phyloP scores from a whole-genome alignment of 129 eudicot genomes.

The Arctium lappa region DNA sequence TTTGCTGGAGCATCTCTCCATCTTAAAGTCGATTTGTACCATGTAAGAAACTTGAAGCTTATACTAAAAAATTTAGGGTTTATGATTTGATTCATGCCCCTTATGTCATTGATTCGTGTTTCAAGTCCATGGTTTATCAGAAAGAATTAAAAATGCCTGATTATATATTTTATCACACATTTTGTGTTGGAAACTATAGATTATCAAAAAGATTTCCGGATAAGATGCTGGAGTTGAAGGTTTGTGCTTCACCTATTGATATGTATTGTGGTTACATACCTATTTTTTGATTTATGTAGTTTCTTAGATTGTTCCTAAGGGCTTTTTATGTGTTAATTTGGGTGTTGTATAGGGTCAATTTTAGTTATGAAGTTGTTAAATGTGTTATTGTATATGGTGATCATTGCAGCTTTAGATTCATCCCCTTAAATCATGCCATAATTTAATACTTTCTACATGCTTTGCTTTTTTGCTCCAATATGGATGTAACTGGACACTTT shows the following conservation, averaged over 20 bases:
- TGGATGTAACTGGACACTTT: too few relatives aligned
- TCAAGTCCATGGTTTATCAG: too few relatives aligned
- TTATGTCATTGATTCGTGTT: too few relatives aligned
- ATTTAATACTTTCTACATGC: too few relatives aligned
- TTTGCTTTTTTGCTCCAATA: too few relatives aligned
- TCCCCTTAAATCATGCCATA: not conserved
- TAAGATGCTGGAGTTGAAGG: not conserved
- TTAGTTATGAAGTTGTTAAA: too few relatives aligned
- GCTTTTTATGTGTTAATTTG: not conserved
- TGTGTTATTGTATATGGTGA: too few relatives aligned
- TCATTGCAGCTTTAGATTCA: not conserved
- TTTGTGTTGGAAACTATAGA: slow-evolving; percentile 45
- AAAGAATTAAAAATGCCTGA: slow-evolving; percentile 28
- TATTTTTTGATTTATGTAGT: not conserved
- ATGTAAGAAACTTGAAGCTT: too few relatives aligned
- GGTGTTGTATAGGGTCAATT: not conserved
- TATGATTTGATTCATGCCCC: too few relatives aligned
- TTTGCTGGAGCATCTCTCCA: too few relatives aligned
- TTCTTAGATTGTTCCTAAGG: not conserved
- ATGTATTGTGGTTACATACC: not conserved
- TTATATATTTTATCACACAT: slow-evolving; percentile 46
- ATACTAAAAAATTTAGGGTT: too few relatives aligned
- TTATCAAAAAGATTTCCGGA: slow-evolving; percentile 48
- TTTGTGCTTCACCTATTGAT: not conserved
- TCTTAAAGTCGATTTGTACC: too few relatives aligned